A percentile compares a stretch with the other conserved stretches of the same genome.
Evolutionary conservation across 495 filamentous ascomycete species (phyloP).

Genomic region (Parmelia sp.): DNA sequence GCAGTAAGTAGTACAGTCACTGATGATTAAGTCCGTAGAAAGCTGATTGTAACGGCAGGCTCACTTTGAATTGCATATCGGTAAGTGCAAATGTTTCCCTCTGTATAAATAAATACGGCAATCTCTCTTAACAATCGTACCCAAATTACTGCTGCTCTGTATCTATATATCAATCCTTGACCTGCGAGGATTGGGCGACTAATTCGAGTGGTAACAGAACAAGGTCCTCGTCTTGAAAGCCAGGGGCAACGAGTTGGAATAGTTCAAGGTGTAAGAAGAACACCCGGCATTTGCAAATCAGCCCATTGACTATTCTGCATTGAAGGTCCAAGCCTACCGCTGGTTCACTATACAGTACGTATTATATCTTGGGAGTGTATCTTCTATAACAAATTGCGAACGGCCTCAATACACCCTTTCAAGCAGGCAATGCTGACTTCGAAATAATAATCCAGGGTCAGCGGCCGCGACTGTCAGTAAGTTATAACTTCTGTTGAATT

Average conservation of each 20-base stretch:
- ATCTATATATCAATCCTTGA: neutral
- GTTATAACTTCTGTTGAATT: too few relatives aligned
- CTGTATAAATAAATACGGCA: neutral
- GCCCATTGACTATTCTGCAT: neutral
- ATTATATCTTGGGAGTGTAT: too few relatives aligned
- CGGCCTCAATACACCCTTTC: too few relatives aligned
- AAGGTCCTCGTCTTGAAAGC: slow-evolving; percentile 63
- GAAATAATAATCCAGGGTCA: too few relatives aligned
- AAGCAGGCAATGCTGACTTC: too few relatives aligned
- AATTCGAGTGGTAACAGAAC: slow-evolving; percentile 39
- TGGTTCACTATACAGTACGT: slow-evolving; percentile 66
- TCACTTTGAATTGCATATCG: slow-evolving; percentile 77
- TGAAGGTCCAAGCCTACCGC: slow-evolving; percentile 48
- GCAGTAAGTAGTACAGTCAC: slow-evolving; percentile 31
- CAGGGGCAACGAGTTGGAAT: slow-evolving; percentile 59
- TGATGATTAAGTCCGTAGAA: neutral
- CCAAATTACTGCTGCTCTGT: neutral
- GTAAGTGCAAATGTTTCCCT: slow-evolving; percentile 4
- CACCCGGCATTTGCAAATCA: neutral
- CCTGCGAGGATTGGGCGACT: neutral
- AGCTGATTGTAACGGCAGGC: slow-evolving; percentile 34
- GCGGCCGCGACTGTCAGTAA: slow-evolving; percentile 63
- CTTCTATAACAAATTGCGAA: too few relatives aligned
- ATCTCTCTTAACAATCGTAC: neutral
- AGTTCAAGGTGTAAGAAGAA: slow-evolving; percentile 52